These are phyloP conservation scores for Chrysoporthe austroafricana DNA, from an alignment of 2,329 filamentous ascomycete genomes.

Conservation along the genomic window DNA sequence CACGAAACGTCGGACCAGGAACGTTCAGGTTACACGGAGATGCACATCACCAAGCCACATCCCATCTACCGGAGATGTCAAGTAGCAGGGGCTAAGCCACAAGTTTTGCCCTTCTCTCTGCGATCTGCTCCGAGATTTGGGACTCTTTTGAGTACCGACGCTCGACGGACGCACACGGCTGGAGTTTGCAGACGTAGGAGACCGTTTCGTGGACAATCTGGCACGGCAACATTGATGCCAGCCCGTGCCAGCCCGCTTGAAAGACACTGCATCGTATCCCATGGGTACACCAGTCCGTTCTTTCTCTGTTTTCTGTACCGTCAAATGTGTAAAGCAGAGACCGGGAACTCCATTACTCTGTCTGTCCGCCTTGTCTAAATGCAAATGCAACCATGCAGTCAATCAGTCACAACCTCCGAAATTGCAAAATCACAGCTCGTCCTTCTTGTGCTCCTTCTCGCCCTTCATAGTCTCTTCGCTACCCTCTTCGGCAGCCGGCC, in stretches of 20 bases:
- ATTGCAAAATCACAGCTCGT: conserved; percentile 37
- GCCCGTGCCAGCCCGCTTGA: neutral
- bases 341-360: neutral
- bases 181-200: neutral
- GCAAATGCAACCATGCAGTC: conserved; percentile 12
- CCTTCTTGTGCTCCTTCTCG: conserved; percentile 35
- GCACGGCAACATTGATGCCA: neutral
- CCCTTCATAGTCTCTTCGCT: conserved; percentile 34
- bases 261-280: neutral
- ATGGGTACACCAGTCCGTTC: neutral
- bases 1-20: conserved; percentile 14
- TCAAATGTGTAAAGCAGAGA: conserved; percentile 2
- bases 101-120: neutral
- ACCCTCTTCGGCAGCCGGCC: conserved; percentile 29
- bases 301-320: neutral
- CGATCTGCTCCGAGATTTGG: neutral
- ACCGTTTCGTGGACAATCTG: neutral
- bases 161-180: neutral
- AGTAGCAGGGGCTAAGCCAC: neutral
- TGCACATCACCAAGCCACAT: neutral
- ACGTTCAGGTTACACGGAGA: neutral
- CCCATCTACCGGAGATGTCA: neutral
- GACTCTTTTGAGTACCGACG: neutral
- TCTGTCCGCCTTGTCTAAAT: conserved; percentile 1
- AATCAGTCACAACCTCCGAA: neutral